Percentiles rank a stretch among this genome's conserved stretches.
phyloP scores from a whole-genome alignment of 148 eudicot genomes.

The Nepenthes mirabilis region DNA sequence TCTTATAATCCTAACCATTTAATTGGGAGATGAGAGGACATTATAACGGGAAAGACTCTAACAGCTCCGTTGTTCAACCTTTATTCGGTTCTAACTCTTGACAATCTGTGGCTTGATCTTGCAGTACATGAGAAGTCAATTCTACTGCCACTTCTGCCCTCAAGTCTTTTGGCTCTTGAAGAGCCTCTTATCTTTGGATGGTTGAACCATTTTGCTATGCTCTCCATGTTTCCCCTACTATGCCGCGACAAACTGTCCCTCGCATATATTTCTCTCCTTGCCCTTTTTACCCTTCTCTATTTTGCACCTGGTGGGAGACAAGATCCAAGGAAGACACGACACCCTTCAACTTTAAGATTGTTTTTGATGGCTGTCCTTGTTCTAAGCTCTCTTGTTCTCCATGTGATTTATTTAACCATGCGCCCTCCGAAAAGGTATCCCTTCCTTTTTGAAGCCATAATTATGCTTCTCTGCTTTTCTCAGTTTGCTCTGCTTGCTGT shows the following conservation, averaged over 20 bases:
- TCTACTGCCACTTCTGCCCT: slow-evolving; percentile 78
- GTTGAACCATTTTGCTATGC: slow-evolving; percentile 53
- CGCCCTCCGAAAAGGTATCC: slow-evolving; percentile 74
- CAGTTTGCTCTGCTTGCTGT: slow-evolving; percentile 57
- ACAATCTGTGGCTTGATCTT: neutral
- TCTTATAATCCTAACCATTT: no score
- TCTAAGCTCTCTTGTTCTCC: slow-evolving; percentile 39
- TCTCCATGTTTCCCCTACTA: slow-evolving; percentile 88
- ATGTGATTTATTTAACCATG: slow-evolving; percentile 42
- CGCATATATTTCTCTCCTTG: slow-evolving; percentile 49
- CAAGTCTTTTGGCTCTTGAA: slow-evolving; percentile 73
- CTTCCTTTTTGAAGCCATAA: slow-evolving; percentile 79
- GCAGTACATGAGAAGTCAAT: slow-evolving; percentile 96
- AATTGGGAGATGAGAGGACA: neutral
- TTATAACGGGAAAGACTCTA: neutral
- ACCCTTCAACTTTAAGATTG: slow-evolving; percentile 13
- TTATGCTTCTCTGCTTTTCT: slow-evolving; percentile 79
- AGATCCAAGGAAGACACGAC: slow-evolving; percentile 5
- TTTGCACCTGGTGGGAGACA: slow-evolving; percentile 44
- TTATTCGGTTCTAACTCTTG: neutral
- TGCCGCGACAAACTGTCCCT: slow-evolving; percentile 55
- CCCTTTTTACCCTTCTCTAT: slow-evolving; percentile 53
- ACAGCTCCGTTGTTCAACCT: neutral
- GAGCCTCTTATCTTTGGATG: slow-evolving; percentile 69
- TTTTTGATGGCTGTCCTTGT: slow-evolving; percentile 20